Evolutionary conservation across 208 protist species (phyloP).

Genomic region (Angomonas ambiguus): DNA sequence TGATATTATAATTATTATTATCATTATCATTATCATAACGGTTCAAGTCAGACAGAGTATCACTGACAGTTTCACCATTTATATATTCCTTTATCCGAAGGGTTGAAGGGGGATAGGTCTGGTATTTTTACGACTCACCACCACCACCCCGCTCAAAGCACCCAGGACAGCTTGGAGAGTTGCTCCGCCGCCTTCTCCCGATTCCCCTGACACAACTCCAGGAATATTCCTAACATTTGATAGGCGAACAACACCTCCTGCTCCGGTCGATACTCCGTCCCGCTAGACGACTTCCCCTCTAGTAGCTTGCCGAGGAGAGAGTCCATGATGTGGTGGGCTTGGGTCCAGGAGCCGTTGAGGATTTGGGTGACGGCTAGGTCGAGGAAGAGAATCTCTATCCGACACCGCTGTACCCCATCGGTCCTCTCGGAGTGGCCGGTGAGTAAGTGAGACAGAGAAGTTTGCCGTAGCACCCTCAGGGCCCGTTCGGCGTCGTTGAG

Average conservation of each 20-base stretch:
- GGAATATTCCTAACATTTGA: conserved; percentile 72
- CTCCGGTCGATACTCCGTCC: conserved; percentile 54
- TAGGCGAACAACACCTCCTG: conserved; percentile 65
- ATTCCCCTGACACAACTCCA: conserved; percentile 84
- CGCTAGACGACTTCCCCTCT: conserved; percentile 34
- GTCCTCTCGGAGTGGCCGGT: conserved; percentile 29
- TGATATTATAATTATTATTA: not conserved
- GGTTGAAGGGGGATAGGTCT: no score
- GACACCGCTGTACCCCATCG: conserved; percentile 72
- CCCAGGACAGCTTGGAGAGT: conserved; percentile 68
- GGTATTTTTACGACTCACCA: not conserved
- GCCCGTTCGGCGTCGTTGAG: conserved; percentile 76
- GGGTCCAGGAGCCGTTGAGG: conserved; percentile 75
- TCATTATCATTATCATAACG: no score
- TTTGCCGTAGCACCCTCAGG: conserved; percentile 61
- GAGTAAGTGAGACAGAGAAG: conserved; percentile 65
- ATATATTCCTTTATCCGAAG: no score
- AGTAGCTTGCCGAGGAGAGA: conserved; percentile 77
- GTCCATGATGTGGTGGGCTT: conserved; percentile 76
- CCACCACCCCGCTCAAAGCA: conserved; percentile 18
- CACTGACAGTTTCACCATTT: not conserved
- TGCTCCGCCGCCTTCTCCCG: conserved; percentile 70
- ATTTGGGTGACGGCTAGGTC: conserved; percentile 82
- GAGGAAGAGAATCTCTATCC: conserved; percentile 79
- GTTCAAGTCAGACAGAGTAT: no score